Percentiles rank a stretch among this genome's conserved stretches.
Conservation (phyloP, 306 rosid species). For the Prinsepia uniflora region DNA sequence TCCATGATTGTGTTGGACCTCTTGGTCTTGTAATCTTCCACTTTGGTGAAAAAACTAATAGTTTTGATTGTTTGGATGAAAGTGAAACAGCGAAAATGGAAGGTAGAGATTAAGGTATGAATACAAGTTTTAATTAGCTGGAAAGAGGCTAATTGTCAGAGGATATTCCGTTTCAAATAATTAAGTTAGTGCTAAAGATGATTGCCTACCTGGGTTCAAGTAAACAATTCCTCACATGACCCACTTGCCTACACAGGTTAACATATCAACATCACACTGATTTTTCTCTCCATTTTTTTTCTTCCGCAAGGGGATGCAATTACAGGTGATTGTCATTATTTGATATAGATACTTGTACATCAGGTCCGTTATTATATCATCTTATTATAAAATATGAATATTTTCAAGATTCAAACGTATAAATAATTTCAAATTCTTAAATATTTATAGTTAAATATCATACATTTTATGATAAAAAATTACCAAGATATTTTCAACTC, state of each 20-base stretch:
- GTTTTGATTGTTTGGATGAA: constrained; percentile 18
- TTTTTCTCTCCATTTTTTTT: too few species aligned
- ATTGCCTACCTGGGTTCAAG: background rate
- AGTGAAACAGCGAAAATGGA: constrained; percentile 10
- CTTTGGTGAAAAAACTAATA: constrained; percentile 8
- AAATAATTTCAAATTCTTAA: too few species aligned
- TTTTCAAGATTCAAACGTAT: too few species aligned
- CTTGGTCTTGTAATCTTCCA: constrained; percentile 27
- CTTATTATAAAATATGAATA: too few species aligned
- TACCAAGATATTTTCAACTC: background rate
- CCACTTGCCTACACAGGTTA: background rate
- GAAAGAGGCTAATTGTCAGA: background rate
- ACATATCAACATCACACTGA: background rate
- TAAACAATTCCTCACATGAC: background rate
- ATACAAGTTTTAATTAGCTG: background rate
- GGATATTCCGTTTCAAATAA: background rate
- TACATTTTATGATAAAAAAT: too few species aligned
- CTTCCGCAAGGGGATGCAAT: too few species aligned
- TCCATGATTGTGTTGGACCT: constrained; percentile 32
- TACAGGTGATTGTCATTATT: too few species aligned
- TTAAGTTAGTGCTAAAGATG: background rate
- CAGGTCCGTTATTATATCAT: too few species aligned
- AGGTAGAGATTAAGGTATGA: background rate
- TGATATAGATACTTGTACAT: too few species aligned
- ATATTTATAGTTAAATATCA: too few species aligned